Evolutionary conservation across 2,329 filamentous ascomycete species (phyloP).

Genomic region (Emmonsiellopsis sp.): DNA sequence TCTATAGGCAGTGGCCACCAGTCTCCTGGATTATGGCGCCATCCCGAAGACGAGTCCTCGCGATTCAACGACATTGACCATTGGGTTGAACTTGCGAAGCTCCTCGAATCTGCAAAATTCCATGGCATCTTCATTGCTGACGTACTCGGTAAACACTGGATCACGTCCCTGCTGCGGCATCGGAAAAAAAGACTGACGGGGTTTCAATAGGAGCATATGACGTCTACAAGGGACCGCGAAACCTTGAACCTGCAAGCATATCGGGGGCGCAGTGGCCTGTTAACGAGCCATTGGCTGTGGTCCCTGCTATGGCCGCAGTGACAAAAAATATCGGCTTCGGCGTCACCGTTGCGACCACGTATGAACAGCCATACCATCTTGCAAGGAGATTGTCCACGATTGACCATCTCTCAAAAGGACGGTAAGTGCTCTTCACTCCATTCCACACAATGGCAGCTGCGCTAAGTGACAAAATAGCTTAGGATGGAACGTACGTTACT

Average conservation of each 20-base stretch:
- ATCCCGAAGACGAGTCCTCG: constrained; percentile 54
- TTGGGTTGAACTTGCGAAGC: constrained; percentile 51
- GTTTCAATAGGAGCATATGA: constrained; percentile 50
- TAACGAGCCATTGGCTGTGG: constrained; percentile 56
- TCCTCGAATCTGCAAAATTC: constrained; percentile 53
- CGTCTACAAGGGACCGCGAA: constrained; percentile 55
- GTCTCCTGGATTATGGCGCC: constrained; percentile 52
- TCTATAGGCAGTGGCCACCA: constrained; percentile 39
- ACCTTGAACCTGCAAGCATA: constrained; percentile 49
- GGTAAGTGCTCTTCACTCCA: constrained; percentile 24
- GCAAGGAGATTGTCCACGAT: constrained; percentile 56
- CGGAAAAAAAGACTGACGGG: neutral
- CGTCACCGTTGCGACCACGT: constrained; percentile 58
- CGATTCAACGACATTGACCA: constrained; percentile 52
- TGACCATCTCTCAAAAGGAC: constrained; percentile 57
- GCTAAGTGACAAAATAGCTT: constrained; percentile 25
- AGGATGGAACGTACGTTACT: constrained; percentile 44
- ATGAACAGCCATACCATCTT: constrained; percentile 59
- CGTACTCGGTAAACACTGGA: constrained; percentile 41
- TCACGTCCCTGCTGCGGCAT: constrained; percentile 15
- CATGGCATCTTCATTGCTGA: constrained; percentile 60
- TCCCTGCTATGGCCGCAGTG: constrained; percentile 58
- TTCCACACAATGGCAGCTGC: too few relatives aligned
- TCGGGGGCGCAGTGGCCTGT: constrained; percentile 62
- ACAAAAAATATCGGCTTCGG: constrained; percentile 60